Evolutionary conservation across 2,329 filamentous ascomycete species (phyloP), one percentile per base, ranked within the genome.

Genomic region (Huntiella omanensis): DNA sequence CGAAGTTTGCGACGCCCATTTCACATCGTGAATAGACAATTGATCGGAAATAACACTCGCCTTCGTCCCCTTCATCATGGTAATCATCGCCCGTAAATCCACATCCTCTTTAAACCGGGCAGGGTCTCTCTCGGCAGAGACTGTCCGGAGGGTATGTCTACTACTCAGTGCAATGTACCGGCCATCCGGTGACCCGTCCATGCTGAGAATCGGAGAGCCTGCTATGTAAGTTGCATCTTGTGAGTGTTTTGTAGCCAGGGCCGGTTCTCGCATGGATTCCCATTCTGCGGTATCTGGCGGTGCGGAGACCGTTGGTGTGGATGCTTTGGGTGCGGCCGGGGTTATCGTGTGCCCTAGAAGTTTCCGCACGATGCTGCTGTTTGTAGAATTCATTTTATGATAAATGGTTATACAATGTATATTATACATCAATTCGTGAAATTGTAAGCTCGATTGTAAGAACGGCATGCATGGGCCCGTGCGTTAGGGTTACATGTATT

Each of bases 1-100:
- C 34, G 66, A 69, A 11, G 67, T 65, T 51, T 68, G 65, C 48
- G 62, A 64, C 28, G 70, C 64, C 67, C 75, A 75, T 55, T 73
- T 75, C 43, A 75, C 73, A 50, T 77, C 72, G 53, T 71, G 70
- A 51, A 80, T 77, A 33, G 74, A 76, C 42, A 79, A 63, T 57
- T 78, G 74, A 50, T 80, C 75, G 41, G 53, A 43, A 17, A 54
- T 54, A 2, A 46, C 49, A 13, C 61, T 59, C 6, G 56, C 57
- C 15, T 61, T 60, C 43, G 60, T 65, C 4, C 59, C 59, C 42
- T 65, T 61, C 49, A 72, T 68, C 8, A 67, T 62, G 11, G 64
- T 64, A 48, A 80, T 75, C 13, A 68, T 62, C 11, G 70, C 63
- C 47, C 74, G 69, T 49, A 80, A 55, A 54, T 80, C 75, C 49